Conservation (phyloP, 495 filamentous ascomycete genomes). For the Penicillium pancosmium region DNA sequence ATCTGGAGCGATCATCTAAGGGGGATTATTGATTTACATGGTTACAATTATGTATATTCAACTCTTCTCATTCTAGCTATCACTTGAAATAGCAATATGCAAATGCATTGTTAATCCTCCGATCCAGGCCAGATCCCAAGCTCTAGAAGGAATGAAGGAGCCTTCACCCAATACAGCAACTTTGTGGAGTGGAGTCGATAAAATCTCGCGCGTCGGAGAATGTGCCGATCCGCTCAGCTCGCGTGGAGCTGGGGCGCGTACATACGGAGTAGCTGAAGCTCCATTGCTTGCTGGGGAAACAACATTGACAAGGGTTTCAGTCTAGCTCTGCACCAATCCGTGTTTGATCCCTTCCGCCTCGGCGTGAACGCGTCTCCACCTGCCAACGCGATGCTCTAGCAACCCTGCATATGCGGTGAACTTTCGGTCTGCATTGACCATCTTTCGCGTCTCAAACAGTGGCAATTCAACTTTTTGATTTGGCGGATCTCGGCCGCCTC, state of each 20-base stretch:
- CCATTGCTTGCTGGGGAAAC: constrained; percentile 6
- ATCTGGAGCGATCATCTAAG: neutral
- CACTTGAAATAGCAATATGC: neutral
- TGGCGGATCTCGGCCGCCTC: constrained; percentile 3
- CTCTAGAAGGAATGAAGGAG: constrained; percentile 27
- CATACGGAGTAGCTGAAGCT: constrained; percentile 2
- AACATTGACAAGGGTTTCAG: constrained; percentile 7
- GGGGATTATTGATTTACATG: neutral
- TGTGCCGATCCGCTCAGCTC: constrained; percentile 17
- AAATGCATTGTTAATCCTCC: neutral
- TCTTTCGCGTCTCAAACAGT: neutral
- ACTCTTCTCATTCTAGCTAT: neutral
- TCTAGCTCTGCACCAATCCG: constrained; percentile 3
- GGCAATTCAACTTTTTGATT: neutral
- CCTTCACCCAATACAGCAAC: constrained; percentile 17
- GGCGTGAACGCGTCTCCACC: constrained; percentile 20
- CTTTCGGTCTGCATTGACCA: neutral
- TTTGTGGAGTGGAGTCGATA: constrained; percentile 18
- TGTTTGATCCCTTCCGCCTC: constrained; percentile 13
- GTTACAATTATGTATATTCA: neutral
- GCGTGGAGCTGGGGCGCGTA: constrained; percentile 15
- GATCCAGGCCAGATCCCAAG: constrained; percentile 11
- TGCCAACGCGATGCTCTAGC: constrained; percentile 14
- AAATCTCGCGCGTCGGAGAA: constrained; percentile 18
- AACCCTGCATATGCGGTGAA: constrained; percentile 19